These are phyloP conservation scores for Aspergillus fumigatiaffinis DNA, from an alignment of 2,329 filamentous ascomycete genomes.

Conservation along the genomic window DNA sequence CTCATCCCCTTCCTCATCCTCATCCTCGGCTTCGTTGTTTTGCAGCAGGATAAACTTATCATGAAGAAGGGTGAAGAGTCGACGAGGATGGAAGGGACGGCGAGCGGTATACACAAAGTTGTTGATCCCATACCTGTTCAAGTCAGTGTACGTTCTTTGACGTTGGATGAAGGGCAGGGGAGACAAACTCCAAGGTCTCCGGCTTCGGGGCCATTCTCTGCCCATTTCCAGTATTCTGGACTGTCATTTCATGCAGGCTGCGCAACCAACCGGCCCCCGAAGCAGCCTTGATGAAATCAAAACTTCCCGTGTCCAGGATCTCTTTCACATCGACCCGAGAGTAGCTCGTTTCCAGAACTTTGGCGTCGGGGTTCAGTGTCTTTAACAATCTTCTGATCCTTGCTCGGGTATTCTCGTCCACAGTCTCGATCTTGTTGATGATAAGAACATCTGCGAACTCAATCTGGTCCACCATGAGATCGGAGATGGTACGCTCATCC, in stretches of 20 bases:
- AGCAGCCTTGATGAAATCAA: constrained; percentile 61
- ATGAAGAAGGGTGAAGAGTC: constrained; percentile 39
- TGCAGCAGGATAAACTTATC: constrained; percentile 46
- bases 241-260: constrained; percentile 64
- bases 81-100: constrained; percentile 47
- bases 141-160: background rate
- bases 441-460: constrained; percentile 73
- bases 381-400: constrained; percentile 53
- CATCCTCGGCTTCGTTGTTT: constrained; percentile 26
- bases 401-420: constrained; percentile 44
- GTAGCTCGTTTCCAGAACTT: constrained; percentile 58
- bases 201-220: constrained; percentile 62
- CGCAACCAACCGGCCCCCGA: constrained; percentile 66
- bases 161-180: background rate
- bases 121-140: constrained; percentile 58
- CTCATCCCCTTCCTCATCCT: constrained; percentile 23
- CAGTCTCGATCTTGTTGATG: constrained; percentile 66
- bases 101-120: constrained; percentile 66
- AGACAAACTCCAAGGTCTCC: constrained; percentile 61
- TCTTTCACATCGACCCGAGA: constrained; percentile 58
- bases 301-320: constrained; percentile 63
- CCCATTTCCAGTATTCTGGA: constrained; percentile 53
- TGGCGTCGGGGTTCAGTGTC: constrained; percentile 63
- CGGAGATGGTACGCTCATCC: constrained; percentile 69
- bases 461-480: constrained; percentile 73